Evolutionary conservation across 257 asterid species (phyloP).

Genomic region (Cynanchum wilfordii): DNA sequence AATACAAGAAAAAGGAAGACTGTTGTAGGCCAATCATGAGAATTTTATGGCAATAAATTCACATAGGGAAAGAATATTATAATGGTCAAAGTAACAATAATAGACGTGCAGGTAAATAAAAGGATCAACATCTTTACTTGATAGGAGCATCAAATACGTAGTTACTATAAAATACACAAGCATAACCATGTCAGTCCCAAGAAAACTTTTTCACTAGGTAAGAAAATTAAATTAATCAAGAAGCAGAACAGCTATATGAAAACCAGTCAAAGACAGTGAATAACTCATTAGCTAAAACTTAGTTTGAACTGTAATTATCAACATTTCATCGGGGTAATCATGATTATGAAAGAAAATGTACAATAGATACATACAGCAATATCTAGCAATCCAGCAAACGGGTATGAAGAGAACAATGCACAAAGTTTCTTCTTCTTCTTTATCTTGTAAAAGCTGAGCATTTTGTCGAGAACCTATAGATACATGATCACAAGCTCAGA

Average conservation of each 20-base stretch:
- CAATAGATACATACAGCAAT: slow-evolving; percentile 64
- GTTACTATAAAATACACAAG: neutral
- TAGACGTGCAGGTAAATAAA: neutral
- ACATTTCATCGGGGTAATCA: neutral
- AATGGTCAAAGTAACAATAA: neutral
- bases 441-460: slow-evolving; percentile 47
- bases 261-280: neutral
- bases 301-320: neutral
- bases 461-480: slow-evolving; percentile 69
- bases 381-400: slow-evolving; percentile 70
- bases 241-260: neutral
- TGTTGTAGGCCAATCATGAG: neutral
- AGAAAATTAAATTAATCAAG: neutral
- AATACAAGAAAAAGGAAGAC: neutral
- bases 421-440: slow-evolving; percentile 44
- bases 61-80: neutral
- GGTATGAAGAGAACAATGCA: slow-evolving; percentile 51
- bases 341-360: neutral
- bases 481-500: slow-evolving; percentile 23
- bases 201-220: neutral
- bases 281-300: neutral
- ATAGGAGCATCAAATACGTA: neutral
- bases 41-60: neutral
- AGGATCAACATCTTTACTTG: neutral
- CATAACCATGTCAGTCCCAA: neutral